phyloP scores from a whole-genome alignment of 176 grass and related monocot genomes.

The Rhynchospora tenuis region DNA sequence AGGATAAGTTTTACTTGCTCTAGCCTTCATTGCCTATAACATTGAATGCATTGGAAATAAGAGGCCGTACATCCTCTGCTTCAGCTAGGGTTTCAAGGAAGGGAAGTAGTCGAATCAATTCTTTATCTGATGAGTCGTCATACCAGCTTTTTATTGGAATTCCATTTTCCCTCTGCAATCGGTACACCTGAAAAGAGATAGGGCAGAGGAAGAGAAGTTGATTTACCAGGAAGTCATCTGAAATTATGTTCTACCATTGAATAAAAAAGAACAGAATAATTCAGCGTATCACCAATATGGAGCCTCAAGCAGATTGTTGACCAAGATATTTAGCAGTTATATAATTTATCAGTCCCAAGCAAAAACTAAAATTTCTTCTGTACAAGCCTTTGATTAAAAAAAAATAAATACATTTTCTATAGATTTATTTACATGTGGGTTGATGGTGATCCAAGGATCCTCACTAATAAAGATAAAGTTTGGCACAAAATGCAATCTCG shows the following conservation, averaged over 20 bases:
- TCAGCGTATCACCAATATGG: neutral
- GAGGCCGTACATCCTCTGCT: slow-evolving; percentile 64
- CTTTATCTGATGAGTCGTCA: slow-evolving; percentile 60
- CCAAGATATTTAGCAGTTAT: neutral
- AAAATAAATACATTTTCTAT: too few relatives aligned
- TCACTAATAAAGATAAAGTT: neutral
- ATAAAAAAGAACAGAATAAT: too few relatives aligned
- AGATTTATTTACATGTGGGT: neutral
- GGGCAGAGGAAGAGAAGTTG: neutral
- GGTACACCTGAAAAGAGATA: slow-evolving; percentile 63
- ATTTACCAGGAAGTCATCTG: neutral
- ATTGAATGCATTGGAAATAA: slow-evolving; percentile 61
- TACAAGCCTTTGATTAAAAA: neutral
- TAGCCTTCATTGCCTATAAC: neutral
- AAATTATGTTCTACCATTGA: neutral
- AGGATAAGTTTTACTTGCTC: neutral
- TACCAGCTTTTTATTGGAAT: slow-evolving; percentile 98
- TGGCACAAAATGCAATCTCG: neutral
- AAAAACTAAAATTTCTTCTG: neutral
- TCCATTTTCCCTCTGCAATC: slow-evolving; percentile 74
- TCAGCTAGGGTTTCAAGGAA: slow-evolving; percentile 64
- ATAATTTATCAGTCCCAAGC: neutral
- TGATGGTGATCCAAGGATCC: neutral
- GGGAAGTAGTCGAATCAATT: slow-evolving; percentile 60
- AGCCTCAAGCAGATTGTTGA: neutral